Base-by-base conservation (phyloP, 2,329 filamentous ascomycete genomes). In the Lachnellula subtilissima region DNA sequence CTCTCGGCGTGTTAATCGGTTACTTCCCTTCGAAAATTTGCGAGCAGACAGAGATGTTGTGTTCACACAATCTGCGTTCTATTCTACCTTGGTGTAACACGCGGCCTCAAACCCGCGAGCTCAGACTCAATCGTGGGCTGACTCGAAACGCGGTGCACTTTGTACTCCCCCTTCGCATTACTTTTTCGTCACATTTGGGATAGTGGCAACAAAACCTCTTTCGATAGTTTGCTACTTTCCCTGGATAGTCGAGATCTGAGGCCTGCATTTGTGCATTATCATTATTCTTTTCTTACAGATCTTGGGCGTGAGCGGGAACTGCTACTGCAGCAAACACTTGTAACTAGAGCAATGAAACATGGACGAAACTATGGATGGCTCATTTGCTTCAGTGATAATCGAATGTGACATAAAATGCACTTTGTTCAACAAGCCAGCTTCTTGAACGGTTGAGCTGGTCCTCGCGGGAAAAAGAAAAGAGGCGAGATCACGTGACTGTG, bases 301-400 rank as follows among this genome's bases (percentile, higher is more conserved):
- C 50, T 59, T 32, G 52, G 52, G 55, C 55, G 53, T 52, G 52
- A 48, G 59, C 49, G 52, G 50, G 54, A 49, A 55, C 49, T 57
- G 52, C 52, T 40, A 48, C 53, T 48, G 57, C 57, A 56, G 59
- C 52, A 49, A 55, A 61, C 43, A 61, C 57, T 59, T 65, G 64
- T 65, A 65, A 57, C 58, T 67, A 65, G 64, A 67, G 58, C 53
- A 65, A 61, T 60, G 42, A 61, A 61, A 60, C 60, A 49, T 47
- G 28, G 22, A 54, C 43, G 48, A 54, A 47, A 45, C 1, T 17
- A n/a, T 36, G 19, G 42, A 14, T 22, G 22, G 11, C 28, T 32
- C 9, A 8, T 32, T 32, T 32, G 28, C 9, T 11, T 39, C 43
- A 46, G 39, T 49, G 48, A 37, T 22, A 35, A 46, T 22, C n/a